Evolutionary conservation across 306 rosid genomes (phyloP).

Genomic region (Gastrolobium villosum): DNA sequence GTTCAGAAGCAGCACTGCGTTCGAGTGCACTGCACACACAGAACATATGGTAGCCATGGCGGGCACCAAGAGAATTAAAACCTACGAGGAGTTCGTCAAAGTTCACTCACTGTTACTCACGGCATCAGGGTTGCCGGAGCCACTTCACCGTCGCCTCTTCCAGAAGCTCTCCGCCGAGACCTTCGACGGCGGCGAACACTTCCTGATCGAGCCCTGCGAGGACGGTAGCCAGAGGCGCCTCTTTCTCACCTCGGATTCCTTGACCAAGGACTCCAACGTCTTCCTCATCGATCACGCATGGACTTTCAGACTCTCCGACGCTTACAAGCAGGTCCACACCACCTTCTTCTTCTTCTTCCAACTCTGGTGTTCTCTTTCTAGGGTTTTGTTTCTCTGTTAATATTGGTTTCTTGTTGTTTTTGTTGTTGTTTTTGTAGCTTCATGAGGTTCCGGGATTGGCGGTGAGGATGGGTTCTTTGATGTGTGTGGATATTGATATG

Average conservation of each 20-base stretch:
- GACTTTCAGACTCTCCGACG: constrained; percentile 95
- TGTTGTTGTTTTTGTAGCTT: constrained; percentile 58
- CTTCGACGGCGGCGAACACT: constrained; percentile 85
- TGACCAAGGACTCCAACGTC: constrained; percentile 68
- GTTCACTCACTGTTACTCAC: constrained; percentile 77
- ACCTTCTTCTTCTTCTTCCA: neutral
- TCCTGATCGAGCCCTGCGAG: constrained; percentile 76
- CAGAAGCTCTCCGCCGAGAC: constrained; percentile 72
- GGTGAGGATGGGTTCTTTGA: constrained; percentile 89
- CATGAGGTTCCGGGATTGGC: constrained; percentile 86
- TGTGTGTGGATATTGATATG: constrained; percentile 77
- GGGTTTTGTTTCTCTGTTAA: neutral
- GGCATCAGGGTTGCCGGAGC: constrained; percentile 78
- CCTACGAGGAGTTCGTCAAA: constrained; percentile 76
- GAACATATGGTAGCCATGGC: constrained; percentile 53
- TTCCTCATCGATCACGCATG: constrained; percentile 96
- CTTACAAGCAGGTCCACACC: constrained; percentile 75
- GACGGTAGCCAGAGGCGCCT: constrained; percentile 74
- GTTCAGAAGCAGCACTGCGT: neutral
- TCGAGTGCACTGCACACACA: neutral
- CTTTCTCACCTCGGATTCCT: constrained; percentile 64
- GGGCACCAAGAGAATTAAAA: constrained; percentile 57
- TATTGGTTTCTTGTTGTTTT: neutral
- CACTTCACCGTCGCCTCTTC: constrained; percentile 70
- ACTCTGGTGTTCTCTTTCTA: neutral